phyloP scores from a whole-genome alignment of 208 protist genomes.

The Angomonas desouzai region DNA sequence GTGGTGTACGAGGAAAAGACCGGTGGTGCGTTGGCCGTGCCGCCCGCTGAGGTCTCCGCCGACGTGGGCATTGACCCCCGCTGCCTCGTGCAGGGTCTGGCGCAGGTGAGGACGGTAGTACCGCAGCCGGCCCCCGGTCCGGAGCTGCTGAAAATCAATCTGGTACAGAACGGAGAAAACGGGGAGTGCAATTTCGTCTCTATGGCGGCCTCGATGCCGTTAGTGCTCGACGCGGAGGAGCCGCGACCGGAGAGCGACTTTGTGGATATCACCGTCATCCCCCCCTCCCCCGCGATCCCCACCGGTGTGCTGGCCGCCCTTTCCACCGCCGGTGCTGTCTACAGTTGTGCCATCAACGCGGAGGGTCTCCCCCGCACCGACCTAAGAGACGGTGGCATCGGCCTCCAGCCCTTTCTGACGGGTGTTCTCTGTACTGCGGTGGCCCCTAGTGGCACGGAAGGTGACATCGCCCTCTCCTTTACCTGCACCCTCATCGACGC shows the following conservation, averaged over 20 bases:
- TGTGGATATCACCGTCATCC: constrained; percentile 49
- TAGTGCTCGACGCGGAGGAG: neutral
- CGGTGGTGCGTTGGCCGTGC: neutral
- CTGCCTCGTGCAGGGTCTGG: neutral
- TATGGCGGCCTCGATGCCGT: neutral
- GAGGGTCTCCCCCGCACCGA: constrained; percentile 26
- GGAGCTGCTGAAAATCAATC: neutral
- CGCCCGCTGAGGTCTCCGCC: neutral
- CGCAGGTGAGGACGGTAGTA: neutral
- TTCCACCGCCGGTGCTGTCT: constrained; percentile 67
- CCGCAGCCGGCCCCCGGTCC: neutral
- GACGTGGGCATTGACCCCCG: neutral
- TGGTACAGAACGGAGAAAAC: neutral
- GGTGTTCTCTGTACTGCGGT: constrained; percentile 1
- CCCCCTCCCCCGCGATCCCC: constrained; percentile 48
- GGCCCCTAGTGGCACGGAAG: constrained; percentile 3
- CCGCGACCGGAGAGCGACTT: constrained; percentile 18
- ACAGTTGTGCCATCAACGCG: constrained; percentile 41
- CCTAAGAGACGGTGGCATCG: neutral
- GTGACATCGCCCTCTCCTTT: constrained; percentile 40
- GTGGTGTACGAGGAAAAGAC: neutral
- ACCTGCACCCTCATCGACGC: constrained; percentile 45
- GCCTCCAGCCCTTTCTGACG: constrained; percentile 4
- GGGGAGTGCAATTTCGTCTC: neutral
- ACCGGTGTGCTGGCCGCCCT: constrained; percentile 47